A percentile compares a stretch with the other conserved stretches of the same genome.
Evolutionary conservation across 2,329 filamentous ascomycete species (phyloP).

Genomic region (Fusarium caatingaense): DNA sequence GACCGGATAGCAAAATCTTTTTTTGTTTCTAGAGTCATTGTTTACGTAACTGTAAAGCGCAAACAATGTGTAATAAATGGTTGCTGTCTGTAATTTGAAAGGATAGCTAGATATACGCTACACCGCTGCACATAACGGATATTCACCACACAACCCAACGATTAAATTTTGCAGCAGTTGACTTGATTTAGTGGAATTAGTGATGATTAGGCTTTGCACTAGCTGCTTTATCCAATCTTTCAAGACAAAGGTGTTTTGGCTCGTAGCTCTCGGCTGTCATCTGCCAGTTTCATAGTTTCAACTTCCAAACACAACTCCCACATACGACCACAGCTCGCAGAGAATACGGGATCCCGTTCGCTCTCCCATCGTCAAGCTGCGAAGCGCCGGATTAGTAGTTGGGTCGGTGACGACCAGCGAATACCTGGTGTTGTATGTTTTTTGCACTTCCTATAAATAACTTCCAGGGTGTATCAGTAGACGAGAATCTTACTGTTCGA

Average conservation of each 20-base stretch:
- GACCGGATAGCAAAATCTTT: background rate
- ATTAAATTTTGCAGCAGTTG: too few relatives aligned
- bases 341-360: constrained; percentile 21
- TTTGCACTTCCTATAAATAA: too few relatives aligned
- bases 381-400: background rate
- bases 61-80: too few relatives aligned
- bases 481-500: rapidly evolving
- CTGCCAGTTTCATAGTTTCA: background rate
- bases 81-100: too few relatives aligned
- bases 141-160: too few relatives aligned
- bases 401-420: too few relatives aligned
- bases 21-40: background rate
- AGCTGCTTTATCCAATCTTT: rapidly evolving
- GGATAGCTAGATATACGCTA: too few relatives aligned
- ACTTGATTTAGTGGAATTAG: rapidly evolving
- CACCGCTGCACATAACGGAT: too few relatives aligned
- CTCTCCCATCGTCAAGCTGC: constrained; percentile 20
- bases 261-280: background rate
- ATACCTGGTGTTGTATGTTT: too few relatives aligned
- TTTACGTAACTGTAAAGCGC: background rate
- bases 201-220: rapidly evolving
- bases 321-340: constrained; percentile 26
- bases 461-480: too few relatives aligned
- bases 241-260: rapidly evolving
- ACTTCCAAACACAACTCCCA: background rate